Evolutionary conservation across 345 rosid genomes (phyloP), one percentile per base, ranked within the genome.

Genomic region (Linum lewisii): DNA sequence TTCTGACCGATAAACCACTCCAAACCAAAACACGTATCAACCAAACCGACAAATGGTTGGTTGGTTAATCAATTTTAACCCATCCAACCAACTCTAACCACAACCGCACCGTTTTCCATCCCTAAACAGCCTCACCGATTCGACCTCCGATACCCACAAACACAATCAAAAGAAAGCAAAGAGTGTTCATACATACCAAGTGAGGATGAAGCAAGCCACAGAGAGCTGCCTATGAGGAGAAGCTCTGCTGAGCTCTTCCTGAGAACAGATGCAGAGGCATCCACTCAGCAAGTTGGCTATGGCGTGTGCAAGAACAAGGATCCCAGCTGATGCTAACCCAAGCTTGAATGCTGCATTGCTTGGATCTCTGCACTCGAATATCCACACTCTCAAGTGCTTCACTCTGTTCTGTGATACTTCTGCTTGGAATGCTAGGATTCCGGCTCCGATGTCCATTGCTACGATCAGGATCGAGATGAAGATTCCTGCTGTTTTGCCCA

Each of bases 341-440:
- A 84, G 75, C 79, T 75, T 82, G 73, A 82, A 92, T 14, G 97
- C 97, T 22, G 68, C 89, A 6, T 75, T 84, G 77, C 97, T 92
- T 21, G 97, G 97, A 4, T 88, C 84, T 75, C 77, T 82, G 60
- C 97, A 92, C 74, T 92, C 97, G 59, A 86, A 92, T 67, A 92
- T 63, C 91, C 85, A 88, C 10, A 92, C 66, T 79, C 84, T 79
- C 77, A 86, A 52, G 67, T 92, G 97, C 74, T 78, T n/a, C 64
- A 67, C 96, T 93, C 84, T 82, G 64, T 92, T 92, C 67, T 92
- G 93, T 60, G 85, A 77, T 20, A 78, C 82, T 74, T 92, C 96
- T 14, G 95, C 98, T 77, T 92, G 88, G 76, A 92, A 82, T 69
- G 75, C 93, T n/a, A 92, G 82, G 57, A 92, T 69, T 24, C 93